Base-by-base conservation (phyloP, 225 moss, liverwort and hornwort species). In the Sphagnum tenellum region DNA sequence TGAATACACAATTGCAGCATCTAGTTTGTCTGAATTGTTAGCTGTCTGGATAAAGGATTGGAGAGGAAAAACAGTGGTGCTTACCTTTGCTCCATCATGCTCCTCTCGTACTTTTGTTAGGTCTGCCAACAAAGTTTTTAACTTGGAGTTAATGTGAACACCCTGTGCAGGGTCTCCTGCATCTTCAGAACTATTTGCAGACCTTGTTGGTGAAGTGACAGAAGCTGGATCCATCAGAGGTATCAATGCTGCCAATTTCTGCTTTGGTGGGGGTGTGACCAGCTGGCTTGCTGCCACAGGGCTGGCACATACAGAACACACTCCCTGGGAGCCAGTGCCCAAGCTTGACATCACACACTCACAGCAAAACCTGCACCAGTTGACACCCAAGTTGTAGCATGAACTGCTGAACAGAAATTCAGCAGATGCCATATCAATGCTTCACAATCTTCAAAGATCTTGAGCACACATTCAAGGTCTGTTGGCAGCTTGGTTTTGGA, bases 271-370 rank as follows among this genome's bases (percentile, higher is more conserved):
- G 73, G 73, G 81, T 11, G 82, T 85, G 64, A 76, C 70, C 10
- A 96, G 83, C 74, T 96, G 88, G 77, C 82, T 86, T 48, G 88
- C 84, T 54, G 81, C 78, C 66, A 89, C 81, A 53, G 80, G 71
- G 60, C 75, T 86, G 70, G 79, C 74, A 67, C 96, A 96, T 66
- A 96, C 76, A 63, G 90, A 81, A 73, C 96, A 96, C 66, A 76
- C 68, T 57, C 89, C 96, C 77, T 88, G 89, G 44, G 81, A 92
- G 57, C 92, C 90, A 62, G 85, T 76, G 56, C 84, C 85, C 72
- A 96, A 81, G 76, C 88, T 90, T 50, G 96, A 92, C 82, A 92
- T 92, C 51, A 92, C 90, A 72, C 96, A 96, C 71, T 96, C 96
- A 72, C 88, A 90, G 79, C 96, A 96, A 69, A 88, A 96, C 96